Percentiles rank a stretch among this genome's conserved stretches.
Evolutionary conservation across 352 stramenopile genomes (phyloP).

Genomic region (Phytopythium mirpurense): DNA sequence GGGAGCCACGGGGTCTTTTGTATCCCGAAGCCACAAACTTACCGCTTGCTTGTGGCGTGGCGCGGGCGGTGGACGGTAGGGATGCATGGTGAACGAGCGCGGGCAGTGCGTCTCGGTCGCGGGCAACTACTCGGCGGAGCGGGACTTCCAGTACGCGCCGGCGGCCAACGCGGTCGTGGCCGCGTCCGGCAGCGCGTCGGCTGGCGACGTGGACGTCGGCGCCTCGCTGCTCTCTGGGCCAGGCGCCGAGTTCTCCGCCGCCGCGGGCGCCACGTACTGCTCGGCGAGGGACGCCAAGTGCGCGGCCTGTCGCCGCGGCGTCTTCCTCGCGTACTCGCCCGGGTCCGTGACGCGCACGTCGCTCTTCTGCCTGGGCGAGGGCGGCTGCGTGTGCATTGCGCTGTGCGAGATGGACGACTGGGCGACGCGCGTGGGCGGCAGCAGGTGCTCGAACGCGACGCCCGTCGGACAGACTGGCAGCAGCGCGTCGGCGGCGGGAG

Average conservation of each 20-base stretch:
- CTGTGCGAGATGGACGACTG: constrained; percentile 21
- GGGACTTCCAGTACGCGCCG: constrained; percentile 16
- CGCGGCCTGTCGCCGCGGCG: constrained; percentile 3
- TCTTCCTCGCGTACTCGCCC: constrained; percentile 6
- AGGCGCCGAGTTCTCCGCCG: constrained; percentile 19
- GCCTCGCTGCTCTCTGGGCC: constrained; percentile 1
- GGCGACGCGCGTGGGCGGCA: constrained; percentile 17
- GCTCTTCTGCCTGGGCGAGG: constrained; percentile 18
- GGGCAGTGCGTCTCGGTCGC: constrained; percentile 19
- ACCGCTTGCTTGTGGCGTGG: neutral
- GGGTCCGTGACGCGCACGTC: constrained; percentile 3
- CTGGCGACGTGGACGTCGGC: neutral
- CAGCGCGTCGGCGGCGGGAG: neutral
- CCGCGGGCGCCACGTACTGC: constrained; percentile 38
- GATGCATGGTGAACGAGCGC: constrained; percentile 23
- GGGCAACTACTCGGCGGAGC: constrained; percentile 18
- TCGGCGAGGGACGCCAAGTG: constrained; percentile 16
- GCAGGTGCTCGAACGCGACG: constrained; percentile 11
- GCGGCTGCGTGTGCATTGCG: constrained; percentile 25
- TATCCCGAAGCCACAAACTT: too few relatives aligned
- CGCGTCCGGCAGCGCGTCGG: constrained; percentile 4
- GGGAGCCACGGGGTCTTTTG: too few relatives aligned
- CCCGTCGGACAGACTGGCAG: neutral
- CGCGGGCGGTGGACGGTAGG: constrained; percentile 3
- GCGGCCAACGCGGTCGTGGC: constrained; percentile 2